Conservation (phyloP, 2,329 filamentous ascomycete genomes). For the Dothiorella sarmentorum region DNA sequence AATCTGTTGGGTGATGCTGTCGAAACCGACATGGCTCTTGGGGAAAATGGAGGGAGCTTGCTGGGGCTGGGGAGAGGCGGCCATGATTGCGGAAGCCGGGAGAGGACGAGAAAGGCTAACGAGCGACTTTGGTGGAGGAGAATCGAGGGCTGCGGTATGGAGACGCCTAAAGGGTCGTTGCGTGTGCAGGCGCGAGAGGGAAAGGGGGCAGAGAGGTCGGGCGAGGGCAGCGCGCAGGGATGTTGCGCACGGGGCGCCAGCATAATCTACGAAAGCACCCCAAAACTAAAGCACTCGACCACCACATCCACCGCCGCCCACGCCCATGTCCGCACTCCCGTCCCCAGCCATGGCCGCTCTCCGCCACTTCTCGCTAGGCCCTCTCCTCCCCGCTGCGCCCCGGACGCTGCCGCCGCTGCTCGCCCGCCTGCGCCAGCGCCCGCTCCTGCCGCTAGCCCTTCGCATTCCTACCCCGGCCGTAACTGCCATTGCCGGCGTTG, state of each 20-base stretch:
- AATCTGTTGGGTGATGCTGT: conserved; percentile 99
- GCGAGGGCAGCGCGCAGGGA: conserved; percentile 16
- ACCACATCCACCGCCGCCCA: conserved; percentile 42
- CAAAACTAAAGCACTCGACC: conserved; percentile 44
- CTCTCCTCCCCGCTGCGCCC: conserved; percentile 30
- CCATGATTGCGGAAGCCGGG: conserved; percentile 48
- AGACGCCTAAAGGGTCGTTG: conserved; percentile 17
- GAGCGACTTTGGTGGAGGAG: conserved; percentile 20
- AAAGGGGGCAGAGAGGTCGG: conserved; percentile 17
- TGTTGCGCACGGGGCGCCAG: neutral
- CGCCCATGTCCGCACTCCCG: neutral
- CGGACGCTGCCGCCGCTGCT: conserved; percentile 36
- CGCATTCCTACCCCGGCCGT: conserved; percentile 55
- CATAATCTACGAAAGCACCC: conserved; percentile 29
- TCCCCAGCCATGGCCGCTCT: conserved; percentile 13
- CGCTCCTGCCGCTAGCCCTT: conserved; percentile 56
- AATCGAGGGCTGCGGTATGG: conserved; percentile 20
- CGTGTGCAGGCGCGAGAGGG: conserved; percentile 17
- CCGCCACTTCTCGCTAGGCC: neutral
- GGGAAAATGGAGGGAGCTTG: conserved; percentile 62
- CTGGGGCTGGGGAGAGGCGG: conserved; percentile 57
- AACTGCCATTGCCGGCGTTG: conserved; percentile 34
- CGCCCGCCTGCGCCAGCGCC: conserved; percentile 46
- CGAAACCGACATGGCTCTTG: conserved; percentile 98
- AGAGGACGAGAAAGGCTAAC: conserved; percentile 11